Conservation (phyloP, 2,329 filamentous ascomycete genomes). For the Bisporella sp. region DNA sequence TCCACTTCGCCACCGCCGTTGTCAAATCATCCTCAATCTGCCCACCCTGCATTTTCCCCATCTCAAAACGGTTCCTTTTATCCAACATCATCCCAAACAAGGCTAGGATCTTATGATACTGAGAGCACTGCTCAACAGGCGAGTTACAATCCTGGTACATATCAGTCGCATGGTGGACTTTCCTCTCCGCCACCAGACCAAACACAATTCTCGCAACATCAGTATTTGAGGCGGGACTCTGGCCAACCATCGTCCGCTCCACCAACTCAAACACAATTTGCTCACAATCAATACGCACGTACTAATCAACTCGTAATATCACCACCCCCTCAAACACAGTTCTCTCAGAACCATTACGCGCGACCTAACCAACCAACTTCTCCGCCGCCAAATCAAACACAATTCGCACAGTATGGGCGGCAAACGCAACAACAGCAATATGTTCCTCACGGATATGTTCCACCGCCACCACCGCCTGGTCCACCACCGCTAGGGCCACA, state of each 20-base stretch:
- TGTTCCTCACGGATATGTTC: slow-evolving; percentile 57
- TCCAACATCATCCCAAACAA: slow-evolving; percentile 19
- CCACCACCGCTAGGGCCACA: slow-evolving; percentile 46
- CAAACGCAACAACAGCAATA: slow-evolving; percentile 32
- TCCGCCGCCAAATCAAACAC: slow-evolving; percentile 53
- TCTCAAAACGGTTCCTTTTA: slow-evolving; percentile 29
- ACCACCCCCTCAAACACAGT: slow-evolving; percentile 49
- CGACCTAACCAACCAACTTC: slow-evolving; percentile 37
- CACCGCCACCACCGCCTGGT: slow-evolving; percentile 59
- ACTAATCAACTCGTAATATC: slow-evolving; percentile 42
- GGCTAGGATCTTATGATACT: slow-evolving; percentile 38
- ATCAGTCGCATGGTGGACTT: slow-evolving; percentile 16
- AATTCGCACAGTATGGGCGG: slow-evolving; percentile 24
- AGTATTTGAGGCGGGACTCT: slow-evolving; percentile 23
- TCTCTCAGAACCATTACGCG: slow-evolving; percentile 24
- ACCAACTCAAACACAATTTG: slow-evolving; percentile 44
- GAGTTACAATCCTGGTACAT: slow-evolving; percentile 34
- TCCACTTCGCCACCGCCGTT: slow-evolving; percentile 41
- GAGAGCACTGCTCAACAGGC: slow-evolving; percentile 39
- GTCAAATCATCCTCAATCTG: slow-evolving; percentile 25
- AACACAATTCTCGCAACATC: slow-evolving; percentile 24
- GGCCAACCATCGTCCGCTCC: slow-evolving; percentile 47
- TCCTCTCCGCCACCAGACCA: slow-evolving; percentile 46
- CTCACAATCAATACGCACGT: slow-evolving; percentile 22
- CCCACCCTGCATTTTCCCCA: slow-evolving; percentile 37